A percentile compares a stretch with the other conserved stretches of the same genome.
These are phyloP conservation scores for Picochlorum sp. DNA, from an alignment of 139 green algal genomes.

Conservation along the genomic window DNA sequence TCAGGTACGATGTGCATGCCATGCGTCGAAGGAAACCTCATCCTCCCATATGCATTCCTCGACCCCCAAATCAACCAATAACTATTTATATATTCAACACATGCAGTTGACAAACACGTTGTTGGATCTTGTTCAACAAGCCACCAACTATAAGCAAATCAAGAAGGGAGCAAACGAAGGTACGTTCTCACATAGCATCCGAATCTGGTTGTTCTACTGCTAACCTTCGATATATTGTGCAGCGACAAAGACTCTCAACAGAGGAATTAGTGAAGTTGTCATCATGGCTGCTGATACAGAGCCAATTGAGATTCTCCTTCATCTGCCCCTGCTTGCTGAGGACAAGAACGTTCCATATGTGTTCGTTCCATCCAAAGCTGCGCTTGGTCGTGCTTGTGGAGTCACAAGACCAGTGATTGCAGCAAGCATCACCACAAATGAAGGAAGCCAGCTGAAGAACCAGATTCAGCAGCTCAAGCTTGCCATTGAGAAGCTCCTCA, in stretches of 20 bases:
- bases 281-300: conserved; percentile 98
- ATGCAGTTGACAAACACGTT: conserved; percentile 92
- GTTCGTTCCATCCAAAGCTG: conserved; percentile 96
- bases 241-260: conserved; percentile 91
- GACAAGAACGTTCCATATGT: conserved; percentile 99
- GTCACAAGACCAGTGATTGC: conserved; percentile 92
- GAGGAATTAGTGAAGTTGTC: conserved; percentile 94
- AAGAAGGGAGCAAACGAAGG: conserved; percentile 98
- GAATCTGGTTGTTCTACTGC: background rate
- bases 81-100: conserved; percentile 7
- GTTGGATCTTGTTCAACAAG: conserved; percentile 98
- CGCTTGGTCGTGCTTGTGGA: conserved; percentile 92
- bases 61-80: background rate
- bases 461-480: conserved; percentile 93
- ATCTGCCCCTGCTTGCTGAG: conserved; percentile 95
- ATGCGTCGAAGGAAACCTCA: background rate
- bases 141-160: conserved; percentile 98
- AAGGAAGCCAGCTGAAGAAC: conserved; percentile 92
- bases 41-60: background rate
- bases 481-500: conserved; percentile 95
- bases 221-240: conserved; percentile 8
- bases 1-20: conserved; percentile 30
- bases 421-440: conserved; percentile 90
- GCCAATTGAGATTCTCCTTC: conserved; percentile 98
- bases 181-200: conserved; percentile 20